These are phyloP conservation scores for Volvox reticuliferus DNA, from an alignment of 139 green algal species.

Conservation along the genomic window DNA sequence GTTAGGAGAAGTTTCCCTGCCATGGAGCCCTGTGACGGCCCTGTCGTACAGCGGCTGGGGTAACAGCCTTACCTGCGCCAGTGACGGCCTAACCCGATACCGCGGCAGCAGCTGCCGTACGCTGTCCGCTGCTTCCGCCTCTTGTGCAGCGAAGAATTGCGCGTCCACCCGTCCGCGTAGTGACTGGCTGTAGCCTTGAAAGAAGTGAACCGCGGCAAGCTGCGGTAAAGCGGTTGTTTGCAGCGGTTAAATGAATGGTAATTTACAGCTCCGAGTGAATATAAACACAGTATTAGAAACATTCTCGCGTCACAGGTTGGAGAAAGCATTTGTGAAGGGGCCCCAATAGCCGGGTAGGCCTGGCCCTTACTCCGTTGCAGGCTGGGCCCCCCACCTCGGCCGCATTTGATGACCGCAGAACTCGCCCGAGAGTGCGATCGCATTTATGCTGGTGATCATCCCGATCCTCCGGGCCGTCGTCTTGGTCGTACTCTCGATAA, in stretches of 20 bases:
- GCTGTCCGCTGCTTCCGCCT: conserved; percentile 5
- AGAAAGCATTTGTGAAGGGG: no score
- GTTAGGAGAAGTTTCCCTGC: no score
- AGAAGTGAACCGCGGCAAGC: conserved; percentile 36
- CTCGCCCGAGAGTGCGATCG: background rate
- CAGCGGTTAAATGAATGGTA: no score
- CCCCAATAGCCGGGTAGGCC: no score
- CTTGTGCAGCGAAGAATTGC: conserved; percentile 26
- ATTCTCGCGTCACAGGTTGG: no score
- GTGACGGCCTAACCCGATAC: conserved; percentile 53
- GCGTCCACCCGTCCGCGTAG: conserved; percentile 15
- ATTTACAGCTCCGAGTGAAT: no score
- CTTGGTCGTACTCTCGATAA: background rate
- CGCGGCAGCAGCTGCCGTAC: conserved; percentile 31
- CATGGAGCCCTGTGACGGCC: no score
- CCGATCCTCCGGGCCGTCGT: background rate
- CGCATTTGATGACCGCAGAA: conserved; percentile 29
- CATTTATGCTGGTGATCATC: background rate
- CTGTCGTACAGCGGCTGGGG: no score
- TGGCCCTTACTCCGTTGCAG: no score
- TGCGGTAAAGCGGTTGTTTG: background rate
- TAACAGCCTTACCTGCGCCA: conserved; percentile 40
- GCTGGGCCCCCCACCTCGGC: conserved; percentile 5
- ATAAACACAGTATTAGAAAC: no score
- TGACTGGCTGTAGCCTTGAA: background rate